Evolutionary conservation across 2,329 filamentous ascomycete species (phyloP).

Genomic region (Cercospora brassicicola): DNA sequence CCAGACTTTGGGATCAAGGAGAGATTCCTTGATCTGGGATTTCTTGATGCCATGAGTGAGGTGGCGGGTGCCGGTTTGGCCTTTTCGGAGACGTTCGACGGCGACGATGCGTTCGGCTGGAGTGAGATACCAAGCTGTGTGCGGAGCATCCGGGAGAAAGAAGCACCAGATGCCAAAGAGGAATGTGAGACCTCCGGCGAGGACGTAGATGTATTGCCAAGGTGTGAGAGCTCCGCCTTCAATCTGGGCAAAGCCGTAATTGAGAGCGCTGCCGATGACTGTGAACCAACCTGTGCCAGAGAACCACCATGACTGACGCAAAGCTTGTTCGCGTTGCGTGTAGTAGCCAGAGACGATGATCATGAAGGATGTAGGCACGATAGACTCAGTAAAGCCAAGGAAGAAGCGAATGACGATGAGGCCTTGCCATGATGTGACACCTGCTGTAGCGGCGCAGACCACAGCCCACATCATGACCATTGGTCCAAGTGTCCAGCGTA

Average conservation of each 20-base stretch:
- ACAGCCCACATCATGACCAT: slow-evolving; percentile 7
- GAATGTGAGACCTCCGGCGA: slow-evolving; percentile 1
- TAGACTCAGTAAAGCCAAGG: background rate
- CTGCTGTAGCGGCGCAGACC: background rate
- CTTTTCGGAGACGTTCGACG: background rate
- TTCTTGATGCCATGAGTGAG: slow-evolving; percentile 40
- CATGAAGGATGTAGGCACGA: slow-evolving; percentile 51
- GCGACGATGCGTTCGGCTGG: background rate
- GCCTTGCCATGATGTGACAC: slow-evolving; percentile 42
- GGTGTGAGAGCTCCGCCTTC: slow-evolving; percentile 37
- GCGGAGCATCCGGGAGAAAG: slow-evolving; percentile 16
- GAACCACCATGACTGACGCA: slow-evolving; percentile 10
- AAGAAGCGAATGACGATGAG: slow-evolving; percentile 29
- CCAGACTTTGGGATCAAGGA: slow-evolving; percentile 60
- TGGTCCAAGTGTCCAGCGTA: slow-evolving; percentile 42
- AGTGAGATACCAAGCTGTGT: background rate
- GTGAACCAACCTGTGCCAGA: background rate
- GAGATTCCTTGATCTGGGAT: slow-evolving; percentile 55
- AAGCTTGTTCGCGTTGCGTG: slow-evolving; percentile 15
- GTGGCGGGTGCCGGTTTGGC: background rate
- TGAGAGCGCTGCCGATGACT: background rate
- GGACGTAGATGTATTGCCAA: slow-evolving; percentile 50
- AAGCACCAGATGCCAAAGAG: slow-evolving; percentile 7
- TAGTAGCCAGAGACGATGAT: slow-evolving; percentile 36
- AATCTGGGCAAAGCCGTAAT: background rate